Conservation (phyloP, 2,329 filamentous ascomycete species). For the Alternaria incomplexa region DNA sequence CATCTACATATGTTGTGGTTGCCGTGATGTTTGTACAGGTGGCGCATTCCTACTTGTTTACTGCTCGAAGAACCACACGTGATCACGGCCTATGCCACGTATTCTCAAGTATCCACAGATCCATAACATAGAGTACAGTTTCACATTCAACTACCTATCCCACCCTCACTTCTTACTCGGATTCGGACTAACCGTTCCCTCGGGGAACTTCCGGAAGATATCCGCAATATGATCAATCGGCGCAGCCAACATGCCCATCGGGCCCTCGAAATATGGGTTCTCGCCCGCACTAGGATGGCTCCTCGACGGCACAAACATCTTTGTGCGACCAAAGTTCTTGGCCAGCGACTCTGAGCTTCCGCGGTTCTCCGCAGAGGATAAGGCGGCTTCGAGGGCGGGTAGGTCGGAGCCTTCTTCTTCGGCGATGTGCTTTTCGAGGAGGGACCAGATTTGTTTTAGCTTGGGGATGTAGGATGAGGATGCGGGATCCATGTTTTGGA, state of each 20-base stretch:
- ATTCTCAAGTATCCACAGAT: neutral
- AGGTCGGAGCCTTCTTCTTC: slow-evolving; percentile 42
- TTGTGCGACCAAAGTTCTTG: slow-evolving; percentile 39
- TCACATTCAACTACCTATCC: neutral
- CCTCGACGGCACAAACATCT: slow-evolving; percentile 39
- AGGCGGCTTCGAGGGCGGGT: slow-evolving; percentile 32
- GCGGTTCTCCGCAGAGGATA: slow-evolving; percentile 17
- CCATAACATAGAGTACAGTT: neutral
- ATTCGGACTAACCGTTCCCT: slow-evolving; percentile 35
- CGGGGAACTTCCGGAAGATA: slow-evolving; percentile 62
- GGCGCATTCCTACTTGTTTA: neutral
- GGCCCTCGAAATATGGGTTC: slow-evolving; percentile 63
- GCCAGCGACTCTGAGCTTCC: slow-evolving; percentile 35
- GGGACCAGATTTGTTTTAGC: slow-evolving; percentile 29
- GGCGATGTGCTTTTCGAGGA: slow-evolving; percentile 37
- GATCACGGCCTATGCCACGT: accelerated
- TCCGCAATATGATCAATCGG: slow-evolving; percentile 64
- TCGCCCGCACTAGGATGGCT: slow-evolving; percentile 50
- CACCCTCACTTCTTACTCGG: slow-evolving; percentile 26
- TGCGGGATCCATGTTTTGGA: slow-evolving; percentile 35
- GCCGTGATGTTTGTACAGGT: neutral
- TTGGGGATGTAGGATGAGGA: slow-evolving; percentile 31
- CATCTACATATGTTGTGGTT: neutral
- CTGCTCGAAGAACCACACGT: neutral
- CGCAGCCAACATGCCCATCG: slow-evolving; percentile 60